A percentile compares a stretch with the other conserved stretches of the same genome.
Conservation (phyloP, 2,329 filamentous ascomycete genomes). For the Plenodomus biglobosus region DNA sequence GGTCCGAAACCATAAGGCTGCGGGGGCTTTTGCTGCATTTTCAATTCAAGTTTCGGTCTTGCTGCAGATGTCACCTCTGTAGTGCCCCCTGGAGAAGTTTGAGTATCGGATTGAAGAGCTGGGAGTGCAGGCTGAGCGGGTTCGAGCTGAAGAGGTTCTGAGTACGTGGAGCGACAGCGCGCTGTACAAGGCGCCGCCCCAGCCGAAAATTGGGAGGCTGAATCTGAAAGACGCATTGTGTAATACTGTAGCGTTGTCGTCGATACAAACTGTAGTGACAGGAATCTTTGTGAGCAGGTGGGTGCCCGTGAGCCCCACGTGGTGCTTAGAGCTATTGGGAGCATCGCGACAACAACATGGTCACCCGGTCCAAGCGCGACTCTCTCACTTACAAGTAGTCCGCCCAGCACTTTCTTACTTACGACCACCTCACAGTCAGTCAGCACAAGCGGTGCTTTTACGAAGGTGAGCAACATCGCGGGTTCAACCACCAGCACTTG, state of each 20-base stretch:
- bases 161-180: too few relatives aligned
- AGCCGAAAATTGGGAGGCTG: background rate
- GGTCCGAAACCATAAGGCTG: slow-evolving; percentile 6
- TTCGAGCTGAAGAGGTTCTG: background rate
- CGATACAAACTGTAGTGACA: background rate
- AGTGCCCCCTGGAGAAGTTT: background rate
- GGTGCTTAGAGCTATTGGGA: background rate
- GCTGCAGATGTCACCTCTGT: background rate
- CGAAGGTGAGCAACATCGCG: background rate
- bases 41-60: background rate
- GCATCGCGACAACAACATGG: slow-evolving; percentile 10
- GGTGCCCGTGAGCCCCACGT: background rate
- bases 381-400: background rate
- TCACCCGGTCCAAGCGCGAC: slow-evolving; percentile 11
- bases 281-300: background rate
- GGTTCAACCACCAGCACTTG: too few relatives aligned
- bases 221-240: background rate
- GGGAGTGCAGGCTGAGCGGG: background rate
- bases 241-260: background rate
- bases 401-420: background rate
- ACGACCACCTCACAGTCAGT: background rate
- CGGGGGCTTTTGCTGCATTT: background rate
- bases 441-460: background rate
- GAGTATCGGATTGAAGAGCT: background rate
- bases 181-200: background rate